Base-by-base conservation (phyloP, 148 eudicot genomes). In the Beta vulgaris region DNA sequence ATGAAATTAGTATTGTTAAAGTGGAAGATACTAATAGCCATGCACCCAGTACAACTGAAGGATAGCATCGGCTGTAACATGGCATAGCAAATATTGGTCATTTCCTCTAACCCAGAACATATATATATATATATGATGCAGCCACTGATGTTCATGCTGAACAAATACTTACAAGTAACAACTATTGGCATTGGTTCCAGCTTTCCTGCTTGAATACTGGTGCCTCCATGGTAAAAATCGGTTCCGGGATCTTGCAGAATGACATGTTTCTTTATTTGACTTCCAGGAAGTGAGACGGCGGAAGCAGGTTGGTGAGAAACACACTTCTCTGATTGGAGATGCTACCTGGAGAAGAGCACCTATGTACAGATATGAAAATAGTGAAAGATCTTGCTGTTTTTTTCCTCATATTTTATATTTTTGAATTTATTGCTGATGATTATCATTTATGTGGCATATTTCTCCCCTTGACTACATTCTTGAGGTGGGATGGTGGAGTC, bases 21-120 rank as follows among this genome's bases (percentile, higher is more conserved):
- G 74, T 57, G 58, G 92, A 70, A 51, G 83, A 79, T 64, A 81
- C 64, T 32, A 82, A 81, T 73, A 80, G 55, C 69, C 81, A 62
- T 35, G 61, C 68, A 70, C 82, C 86, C 55, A 81, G 80, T 70
- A 69, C 80, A 55, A 68, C 74, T 65, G 72, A 75, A 42, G 76
- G 16, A 21, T 64, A 55, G 61, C 57, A 61, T 32, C 48, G 18
- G 15, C 51, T 19, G 12, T 26, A 44, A 37, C 59, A 74, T 31
- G 32, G 34, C n/a, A 11, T 74, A 7, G 21, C 67, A 54, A 25
- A 48, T 34, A 21, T 44, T 25, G 54, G 46, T 43, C 51, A 15
- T 10, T 46, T 49, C 60, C 36, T n/a, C n/a, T n/a, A n/a, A n/a
- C n/a, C 34, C 28, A 58, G 37, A 40, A 39, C n/a, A n/a, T n/a